Conservation (phyloP, 1,284 basidiomycete species). For the Hypsizygus ulmarius region DNA sequence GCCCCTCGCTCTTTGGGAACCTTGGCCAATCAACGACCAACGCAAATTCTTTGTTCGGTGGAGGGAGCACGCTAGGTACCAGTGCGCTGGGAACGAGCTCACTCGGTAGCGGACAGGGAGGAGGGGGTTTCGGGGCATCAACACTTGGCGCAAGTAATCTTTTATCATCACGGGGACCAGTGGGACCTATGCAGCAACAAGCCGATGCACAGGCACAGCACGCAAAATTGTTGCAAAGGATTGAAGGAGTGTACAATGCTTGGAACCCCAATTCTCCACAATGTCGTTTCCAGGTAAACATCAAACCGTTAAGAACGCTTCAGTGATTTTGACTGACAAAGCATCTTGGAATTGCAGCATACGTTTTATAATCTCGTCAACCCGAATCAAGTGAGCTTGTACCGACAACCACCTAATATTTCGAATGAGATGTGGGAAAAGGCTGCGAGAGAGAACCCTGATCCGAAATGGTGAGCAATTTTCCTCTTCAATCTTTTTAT, state of each 20-base stretch:
- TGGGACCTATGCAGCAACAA: conserved; percentile 43
- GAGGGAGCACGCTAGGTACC: conserved; percentile 27
- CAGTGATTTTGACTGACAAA: neutral
- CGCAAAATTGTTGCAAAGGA: conserved; percentile 54
- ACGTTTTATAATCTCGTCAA: conserved; percentile 88
- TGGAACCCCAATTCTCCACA: conserved; percentile 72
- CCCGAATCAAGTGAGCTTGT: conserved; percentile 64
- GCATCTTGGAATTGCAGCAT: conserved; percentile 43
- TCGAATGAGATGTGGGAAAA: conserved; percentile 82
- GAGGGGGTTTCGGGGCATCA: conserved; percentile 37
- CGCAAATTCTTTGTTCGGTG: conserved; percentile 29
- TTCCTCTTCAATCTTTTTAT: neutral
- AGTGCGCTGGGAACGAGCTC: conserved; percentile 27
- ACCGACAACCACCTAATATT: conserved; percentile 73
- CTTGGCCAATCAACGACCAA: conserved; percentile 15
- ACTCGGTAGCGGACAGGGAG: conserved; percentile 21
- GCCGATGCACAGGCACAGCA: conserved; percentile 63
- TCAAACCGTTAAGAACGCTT: neutral
- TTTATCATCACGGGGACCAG: conserved; percentile 30
- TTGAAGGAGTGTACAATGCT: conserved; percentile 65
- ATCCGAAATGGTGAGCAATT: conserved; percentile 66
- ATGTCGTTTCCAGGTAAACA: conserved; percentile 76
- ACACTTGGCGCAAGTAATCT: conserved; percentile 27
- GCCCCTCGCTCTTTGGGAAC: no score
- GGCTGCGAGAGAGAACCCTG: conserved; percentile 80